phyloP scores from a whole-genome alignment of 495 filamentous ascomycete species.

The Pseudomonodictys pantanalensis region DNA sequence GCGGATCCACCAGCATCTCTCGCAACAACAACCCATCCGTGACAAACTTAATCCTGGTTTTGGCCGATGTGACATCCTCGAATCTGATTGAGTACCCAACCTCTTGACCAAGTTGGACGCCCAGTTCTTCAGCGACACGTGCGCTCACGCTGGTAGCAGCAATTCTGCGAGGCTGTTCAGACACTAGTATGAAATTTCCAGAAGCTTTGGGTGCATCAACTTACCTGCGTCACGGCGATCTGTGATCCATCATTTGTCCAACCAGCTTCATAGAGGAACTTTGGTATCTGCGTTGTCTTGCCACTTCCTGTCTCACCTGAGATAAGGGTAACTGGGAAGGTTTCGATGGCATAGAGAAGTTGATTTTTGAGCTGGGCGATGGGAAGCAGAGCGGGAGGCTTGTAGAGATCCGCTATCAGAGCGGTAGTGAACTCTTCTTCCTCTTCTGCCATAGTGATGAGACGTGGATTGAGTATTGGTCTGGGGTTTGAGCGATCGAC shows the following conservation, averaged over 20 bases:
- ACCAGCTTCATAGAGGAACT: slow-evolving; percentile 56
- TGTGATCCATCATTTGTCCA: slow-evolving; percentile 82
- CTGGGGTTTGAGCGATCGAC: too few species aligned
- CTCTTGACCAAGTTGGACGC: slow-evolving; percentile 86
- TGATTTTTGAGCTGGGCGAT: slow-evolving; percentile 44
- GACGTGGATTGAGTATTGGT: too few species aligned
- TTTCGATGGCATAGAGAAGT: slow-evolving; percentile 46
- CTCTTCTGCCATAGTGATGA: slow-evolving; percentile 22
- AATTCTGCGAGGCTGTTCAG: slow-evolving; percentile 77
- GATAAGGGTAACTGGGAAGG: slow-evolving; percentile 44
- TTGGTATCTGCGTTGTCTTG: slow-evolving; percentile 51
- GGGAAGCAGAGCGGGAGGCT: slow-evolving; percentile 43
- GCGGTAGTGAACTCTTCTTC: slow-evolving; percentile 12
- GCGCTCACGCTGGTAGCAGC: slow-evolving; percentile 90
- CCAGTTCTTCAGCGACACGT: slow-evolving; percentile 89
- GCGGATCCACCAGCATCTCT: slow-evolving; percentile 89
- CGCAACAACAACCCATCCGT: slow-evolving; percentile 93
- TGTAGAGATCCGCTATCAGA: slow-evolving; percentile 39
- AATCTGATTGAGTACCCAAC: slow-evolving; percentile 97
- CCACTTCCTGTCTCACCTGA: slow-evolving; percentile 47
- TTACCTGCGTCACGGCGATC: slow-evolving; percentile 88
- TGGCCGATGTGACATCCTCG: slow-evolving; percentile 86
- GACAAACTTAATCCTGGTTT: slow-evolving; percentile 90
- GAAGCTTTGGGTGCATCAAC: slow-evolving; percentile 31
- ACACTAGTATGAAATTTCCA: slow-evolving; percentile 41